Evolutionary conservation across 306 rosid species (phyloP).

Genomic region (Cucumis sativus): DNA sequence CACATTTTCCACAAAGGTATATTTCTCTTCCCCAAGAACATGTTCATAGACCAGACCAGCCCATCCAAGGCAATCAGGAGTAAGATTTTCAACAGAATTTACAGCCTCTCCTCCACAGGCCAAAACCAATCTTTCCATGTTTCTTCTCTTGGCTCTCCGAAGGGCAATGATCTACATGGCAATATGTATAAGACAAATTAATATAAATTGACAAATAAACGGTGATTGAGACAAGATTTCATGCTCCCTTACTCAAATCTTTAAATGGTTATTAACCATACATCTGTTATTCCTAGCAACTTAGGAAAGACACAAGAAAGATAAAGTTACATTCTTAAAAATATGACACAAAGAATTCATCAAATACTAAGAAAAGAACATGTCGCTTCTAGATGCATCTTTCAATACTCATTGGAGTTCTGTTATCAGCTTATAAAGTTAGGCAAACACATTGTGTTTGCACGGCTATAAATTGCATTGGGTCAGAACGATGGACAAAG

Average conservation of each 20-base stretch:
- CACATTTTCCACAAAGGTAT: constrained; percentile 86
- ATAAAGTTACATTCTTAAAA: neutral
- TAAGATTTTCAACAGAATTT: constrained; percentile 81
- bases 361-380: neutral
- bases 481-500: neutral
- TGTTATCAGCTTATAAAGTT: neutral
- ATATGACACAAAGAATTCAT: neutral
- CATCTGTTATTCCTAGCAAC: neutral
- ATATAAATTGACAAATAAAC: neutral
- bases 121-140: constrained; percentile 95
- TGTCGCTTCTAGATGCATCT: too few relatives aligned
- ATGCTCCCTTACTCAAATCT: neutral
- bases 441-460: neutral
- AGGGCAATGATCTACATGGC: constrained; percentile 69
- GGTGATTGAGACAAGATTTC: neutral
- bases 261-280: neutral
- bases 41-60: constrained; percentile 98
- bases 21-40: constrained; percentile 92
- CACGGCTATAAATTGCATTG: neutral
- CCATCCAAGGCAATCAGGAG: constrained; percentile 93
- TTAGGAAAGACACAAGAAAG: neutral
- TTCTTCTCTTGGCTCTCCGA: constrained; percentile 97
- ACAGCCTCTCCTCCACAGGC: constrained; percentile 98
- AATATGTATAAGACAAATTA: neutral
- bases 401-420: neutral